Percentiles rank a stretch among this genome's conserved stretches.
Evolutionary conservation across 2,329 filamentous ascomycete species (phyloP).

Genomic region (Talaromyces albobiverticillius): DNA sequence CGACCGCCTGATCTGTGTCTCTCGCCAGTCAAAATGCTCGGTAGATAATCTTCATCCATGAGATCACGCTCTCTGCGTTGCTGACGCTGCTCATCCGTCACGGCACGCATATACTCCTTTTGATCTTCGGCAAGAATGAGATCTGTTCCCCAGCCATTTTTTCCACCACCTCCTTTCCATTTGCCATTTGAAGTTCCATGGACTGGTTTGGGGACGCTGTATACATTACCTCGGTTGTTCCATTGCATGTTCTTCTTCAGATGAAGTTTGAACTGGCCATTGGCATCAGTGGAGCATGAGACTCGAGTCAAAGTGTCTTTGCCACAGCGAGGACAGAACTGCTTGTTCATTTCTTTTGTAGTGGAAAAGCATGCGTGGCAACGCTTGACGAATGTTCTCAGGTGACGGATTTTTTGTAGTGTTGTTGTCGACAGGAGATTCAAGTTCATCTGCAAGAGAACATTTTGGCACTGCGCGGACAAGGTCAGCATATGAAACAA

Average conservation of each 20-base stretch:
- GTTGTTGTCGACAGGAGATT: constrained; percentile 73
- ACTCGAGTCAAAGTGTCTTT: constrained; percentile 82
- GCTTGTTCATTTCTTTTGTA: constrained; percentile 77
- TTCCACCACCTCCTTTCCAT: constrained; percentile 65
- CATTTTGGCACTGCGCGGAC: constrained; percentile 65
- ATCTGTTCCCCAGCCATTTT: constrained; percentile 80
- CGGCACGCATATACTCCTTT: constrained; percentile 76
- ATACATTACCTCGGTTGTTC: constrained; percentile 90
- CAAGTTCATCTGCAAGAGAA: constrained; percentile 89
- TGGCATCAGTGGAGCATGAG: constrained; percentile 76
- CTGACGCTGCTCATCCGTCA: constrained; percentile 60
- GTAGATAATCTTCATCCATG: constrained; percentile 94
- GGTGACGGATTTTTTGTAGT: constrained; percentile 74
- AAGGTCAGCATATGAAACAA: not conserved
- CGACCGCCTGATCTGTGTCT: constrained; percentile 62
- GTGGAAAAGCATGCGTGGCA: constrained; percentile 92
- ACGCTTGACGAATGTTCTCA: constrained; percentile 85
- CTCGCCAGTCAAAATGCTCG: constrained; percentile 77
- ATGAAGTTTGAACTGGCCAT: constrained; percentile 79
- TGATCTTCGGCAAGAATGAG: constrained; percentile 92
- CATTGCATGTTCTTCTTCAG: constrained; percentile 94
- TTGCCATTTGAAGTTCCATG: constrained; percentile 79
- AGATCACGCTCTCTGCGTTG: constrained; percentile 68
- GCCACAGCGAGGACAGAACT: constrained; percentile 91
- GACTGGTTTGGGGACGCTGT: constrained; percentile 86